Evolutionary conservation across 768 basidiomycete species (phyloP), one percentile per base, ranked within the genome.

Genomic region (Leucosporidium creatinivorum): DNA sequence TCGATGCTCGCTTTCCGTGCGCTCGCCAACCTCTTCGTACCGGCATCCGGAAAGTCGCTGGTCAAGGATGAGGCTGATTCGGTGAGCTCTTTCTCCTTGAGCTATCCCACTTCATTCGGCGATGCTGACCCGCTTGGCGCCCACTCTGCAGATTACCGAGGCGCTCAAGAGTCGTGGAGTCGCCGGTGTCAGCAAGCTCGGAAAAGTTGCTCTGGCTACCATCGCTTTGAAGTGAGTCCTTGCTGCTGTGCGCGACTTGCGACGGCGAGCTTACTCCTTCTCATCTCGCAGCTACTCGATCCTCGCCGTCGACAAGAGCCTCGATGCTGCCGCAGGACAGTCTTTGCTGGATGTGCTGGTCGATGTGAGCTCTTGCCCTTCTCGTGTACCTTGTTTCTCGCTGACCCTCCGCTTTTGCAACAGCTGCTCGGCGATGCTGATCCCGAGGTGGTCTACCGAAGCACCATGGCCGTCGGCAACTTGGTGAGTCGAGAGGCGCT

Each of bases 161-260:
- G 79, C 80, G 33, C 73, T 91, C 61, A 58, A 61, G 62, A 74
- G 77, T 31, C 80, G 83, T 52, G 82, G 79, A 9, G 81, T 84
- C 1, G 76, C 80, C 25, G 78, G 80, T 5, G 78, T 90, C 73
- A 84, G 83, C 49, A 93, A 89, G 78, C 79, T 81, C 5, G 88
- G 88, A 58, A 84, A 89, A 36, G 81, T 91, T 5, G 88, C 91
- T 0, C 75, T 93, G 57, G 86, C 89, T 6, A 93, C 93, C 0
- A 79, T 93, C 47, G 78, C 89, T 39, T 86, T 97, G 80, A 98
- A 98, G 94, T 98, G 73, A 74, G 88, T 82, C 21, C 44, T 25
- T 28, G 49, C 33, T 23, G 21, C 23, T 15, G 15, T 10, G 54
- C n/a, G 18, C n/a, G 28, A 19, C 8, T 61, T 26, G 30, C 17